Conservation (phyloP, 2,329 filamentous ascomycete genomes). For the Aspergillus ibericus region DNA sequence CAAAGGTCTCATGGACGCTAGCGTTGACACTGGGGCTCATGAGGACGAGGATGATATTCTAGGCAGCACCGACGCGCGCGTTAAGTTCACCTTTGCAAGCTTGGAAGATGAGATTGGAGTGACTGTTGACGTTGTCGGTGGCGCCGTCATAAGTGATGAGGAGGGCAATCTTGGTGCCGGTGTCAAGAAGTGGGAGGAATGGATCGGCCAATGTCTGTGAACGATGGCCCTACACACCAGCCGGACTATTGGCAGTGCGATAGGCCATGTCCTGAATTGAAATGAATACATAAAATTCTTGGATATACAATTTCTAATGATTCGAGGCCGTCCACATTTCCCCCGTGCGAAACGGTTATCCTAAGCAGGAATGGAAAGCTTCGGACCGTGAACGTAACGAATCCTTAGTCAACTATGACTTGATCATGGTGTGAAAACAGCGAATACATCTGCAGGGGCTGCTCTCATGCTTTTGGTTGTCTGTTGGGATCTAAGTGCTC, state of each 20-base stretch:
- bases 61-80: conserved; percentile 77
- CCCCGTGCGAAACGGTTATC: neutral
- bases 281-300: neutral
- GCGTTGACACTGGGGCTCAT: conserved; percentile 58
- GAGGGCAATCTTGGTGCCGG: conserved; percentile 60
- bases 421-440: neutral
- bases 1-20: conserved; percentile 80
- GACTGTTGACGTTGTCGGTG: conserved; percentile 73
- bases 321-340: neutral
- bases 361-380: neutral
- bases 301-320: neutral
- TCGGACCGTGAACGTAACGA: neutral
- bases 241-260: neutral
- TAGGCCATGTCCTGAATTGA: neutral
- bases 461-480: neutral
- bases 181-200: conserved; percentile 83
- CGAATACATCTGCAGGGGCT: neutral
- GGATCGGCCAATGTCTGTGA: conserved; percentile 76
- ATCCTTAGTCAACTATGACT: neutral
- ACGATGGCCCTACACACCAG: neutral
- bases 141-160: conserved; percentile 61
- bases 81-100: conserved; percentile 75
- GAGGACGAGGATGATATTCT: conserved; percentile 77
- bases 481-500: conserved; percentile 15
- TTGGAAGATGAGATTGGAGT: conserved; percentile 78